Evolutionary conservation across 2,329 filamentous ascomycete species (phyloP), one percentile per base, ranked within the genome.

Genomic region (Sordariomycetes sp.): DNA sequence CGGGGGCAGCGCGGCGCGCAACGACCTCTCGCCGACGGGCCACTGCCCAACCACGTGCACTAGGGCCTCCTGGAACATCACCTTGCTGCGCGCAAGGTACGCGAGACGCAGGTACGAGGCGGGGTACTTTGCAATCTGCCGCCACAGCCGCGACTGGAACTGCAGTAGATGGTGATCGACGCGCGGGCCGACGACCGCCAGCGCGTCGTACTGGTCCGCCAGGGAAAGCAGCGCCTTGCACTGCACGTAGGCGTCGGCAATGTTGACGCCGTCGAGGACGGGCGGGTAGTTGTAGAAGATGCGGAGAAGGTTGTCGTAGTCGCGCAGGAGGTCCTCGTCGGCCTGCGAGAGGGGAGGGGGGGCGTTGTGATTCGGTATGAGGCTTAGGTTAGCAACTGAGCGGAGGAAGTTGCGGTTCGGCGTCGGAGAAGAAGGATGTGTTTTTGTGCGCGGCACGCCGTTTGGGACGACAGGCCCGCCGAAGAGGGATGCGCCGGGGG

Each of bases 211-310:
- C 75, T 94, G 89, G 70, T 96, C 91, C n/a, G 90, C 92, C 20
- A 96, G 78, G 13, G 84, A 82, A 48, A 97, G 80, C 2, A 97
- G 80, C 13, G 89, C 87, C 71, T 96, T 96, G 79, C 90, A 96
- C 70, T 96, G 90, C 51, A 94, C 85, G 67, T 96, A 96, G 25
- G 91, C 90, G 60, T 90, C 87, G 57, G 90, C 90, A 62, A 97
- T 95, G 68, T 94, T 95, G 68, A 94, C 79, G 28, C 82, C 80
- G 70, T 96, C 91, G 35, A 97, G 79, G 0, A 83, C 67, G 0
- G 92, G 92, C 0, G 90, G 76, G 68, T 95, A 89, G 69, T 96
- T 96, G 77, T 97, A 97, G 75, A 96, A 96, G 61, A 94, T 87
- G 64, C 91, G 88, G 69, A 97, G 95, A 24, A 97, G 79, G 68